Percentiles rank a stretch among this genome's conserved stretches.
Evolutionary conservation across 75 land plant species (phyloP).

Genomic region (Isoetes taiwanensis): DNA sequence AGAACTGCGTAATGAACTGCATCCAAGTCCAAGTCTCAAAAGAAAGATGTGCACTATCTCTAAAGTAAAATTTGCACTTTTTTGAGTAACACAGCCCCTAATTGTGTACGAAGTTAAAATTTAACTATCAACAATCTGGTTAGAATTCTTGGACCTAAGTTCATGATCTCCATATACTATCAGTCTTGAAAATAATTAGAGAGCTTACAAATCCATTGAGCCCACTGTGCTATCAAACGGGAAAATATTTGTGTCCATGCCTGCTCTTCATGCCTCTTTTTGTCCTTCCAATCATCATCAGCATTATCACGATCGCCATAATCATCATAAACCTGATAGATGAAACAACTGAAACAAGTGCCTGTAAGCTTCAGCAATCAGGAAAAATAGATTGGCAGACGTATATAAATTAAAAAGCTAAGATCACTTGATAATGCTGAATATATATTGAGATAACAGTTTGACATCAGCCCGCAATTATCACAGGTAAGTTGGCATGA

Average conservation of each 20-base stretch:
- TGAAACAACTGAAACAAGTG: not conserved
- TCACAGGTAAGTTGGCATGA: too few relatives aligned
- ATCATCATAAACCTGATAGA: conserved; percentile 12
- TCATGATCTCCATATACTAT: too few relatives aligned
- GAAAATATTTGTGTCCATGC: conserved; percentile 70
- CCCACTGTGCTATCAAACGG: conserved; percentile 71
- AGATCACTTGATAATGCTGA: not conserved
- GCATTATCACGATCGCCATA: too few relatives aligned
- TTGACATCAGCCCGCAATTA: too few relatives aligned
- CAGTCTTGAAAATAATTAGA: too few relatives aligned
- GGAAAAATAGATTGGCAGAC: not conserved
- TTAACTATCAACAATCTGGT: not conserved
- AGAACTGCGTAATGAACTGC: too few relatives aligned
- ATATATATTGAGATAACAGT: too few relatives aligned
- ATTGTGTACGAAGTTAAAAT: not conserved
- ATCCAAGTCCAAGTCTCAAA: too few relatives aligned
- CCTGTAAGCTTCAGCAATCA: not conserved
- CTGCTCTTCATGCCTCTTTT: conserved; percentile 33
- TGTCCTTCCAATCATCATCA: conserved; percentile 39
- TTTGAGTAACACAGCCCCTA: not conserved
- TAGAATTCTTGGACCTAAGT: too few relatives aligned
- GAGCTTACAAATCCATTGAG: conserved; percentile 70
- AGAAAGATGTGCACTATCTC: too few relatives aligned
- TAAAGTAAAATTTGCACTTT: too few relatives aligned
- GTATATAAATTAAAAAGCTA: not conserved